Conservation (phyloP, 1,139 yeast genomes). For the Scheffersomyces segobiensis region DNA sequence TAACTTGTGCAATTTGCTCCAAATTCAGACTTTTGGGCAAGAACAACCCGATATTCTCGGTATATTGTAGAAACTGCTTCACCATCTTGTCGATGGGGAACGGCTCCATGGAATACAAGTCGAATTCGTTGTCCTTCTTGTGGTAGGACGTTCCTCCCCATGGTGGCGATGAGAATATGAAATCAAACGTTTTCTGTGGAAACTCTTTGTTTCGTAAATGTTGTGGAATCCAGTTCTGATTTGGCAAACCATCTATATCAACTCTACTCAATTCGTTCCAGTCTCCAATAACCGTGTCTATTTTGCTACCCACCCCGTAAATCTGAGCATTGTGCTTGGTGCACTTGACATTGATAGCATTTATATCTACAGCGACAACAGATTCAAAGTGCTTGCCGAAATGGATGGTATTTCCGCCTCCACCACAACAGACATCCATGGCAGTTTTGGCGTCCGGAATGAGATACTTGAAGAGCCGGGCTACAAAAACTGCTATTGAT, state of each 20-base stretch:
- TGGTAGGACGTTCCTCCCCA: conserved; percentile 92
- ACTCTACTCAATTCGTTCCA: conserved; percentile 47
- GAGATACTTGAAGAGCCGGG: conserved; percentile 48
- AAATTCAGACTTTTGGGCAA: conserved; percentile 73
- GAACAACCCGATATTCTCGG: conserved; percentile 63
- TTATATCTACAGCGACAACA: conserved; percentile 70
- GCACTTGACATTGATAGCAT: conserved; percentile 60
- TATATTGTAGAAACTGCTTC: conserved; percentile 38
- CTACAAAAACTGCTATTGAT: conserved; percentile 60
- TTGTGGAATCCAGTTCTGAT: conserved; percentile 32
- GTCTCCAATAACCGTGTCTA: conserved; percentile 54
- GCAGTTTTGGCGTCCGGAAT: conserved; percentile 47
- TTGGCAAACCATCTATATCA: conserved; percentile 15
- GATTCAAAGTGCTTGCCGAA: conserved; percentile 60
- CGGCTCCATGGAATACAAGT: conserved; percentile 42
- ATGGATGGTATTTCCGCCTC: conserved; percentile 91
- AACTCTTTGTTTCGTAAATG: conserved; percentile 13
- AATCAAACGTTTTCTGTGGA: conserved; percentile 46
- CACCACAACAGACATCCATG: conserved; percentile 88
- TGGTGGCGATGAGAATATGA: conserved; percentile 86
- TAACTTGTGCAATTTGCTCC: conserved; percentile 52
- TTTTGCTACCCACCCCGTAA: conserved; percentile 56
- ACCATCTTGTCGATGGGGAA: conserved; percentile 49
- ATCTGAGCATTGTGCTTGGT: conserved; percentile 72
- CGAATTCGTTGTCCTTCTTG: conserved; percentile 16